A percentile compares a stretch with the other conserved stretches of the same genome.
These are phyloP conservation scores for Gossypium stocksii DNA, from an alignment of 345 rosid species.

Conservation along the genomic window DNA sequence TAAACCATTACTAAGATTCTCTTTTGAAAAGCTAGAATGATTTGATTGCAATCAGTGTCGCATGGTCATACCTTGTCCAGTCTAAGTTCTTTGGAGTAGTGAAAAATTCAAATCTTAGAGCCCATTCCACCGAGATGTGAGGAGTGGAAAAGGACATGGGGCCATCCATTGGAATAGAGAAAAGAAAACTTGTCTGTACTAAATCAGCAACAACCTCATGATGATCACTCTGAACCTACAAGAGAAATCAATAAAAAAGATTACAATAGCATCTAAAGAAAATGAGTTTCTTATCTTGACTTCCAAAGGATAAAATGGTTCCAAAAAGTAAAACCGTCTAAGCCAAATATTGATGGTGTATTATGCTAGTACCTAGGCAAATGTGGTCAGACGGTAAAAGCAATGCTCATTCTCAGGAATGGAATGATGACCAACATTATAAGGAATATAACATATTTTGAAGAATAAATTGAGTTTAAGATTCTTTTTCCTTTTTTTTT, in stretches of 20 bases:
- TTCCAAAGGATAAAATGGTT: background rate
- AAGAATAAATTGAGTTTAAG: background rate
- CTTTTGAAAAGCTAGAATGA: background rate
- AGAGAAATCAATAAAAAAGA: conserved; percentile 16
- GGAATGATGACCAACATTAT: background rate
- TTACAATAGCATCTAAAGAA: background rate
- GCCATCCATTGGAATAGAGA: conserved; percentile 92
- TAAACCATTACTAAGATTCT: background rate
- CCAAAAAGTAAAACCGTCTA: background rate
- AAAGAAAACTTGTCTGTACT: conserved; percentile 92
- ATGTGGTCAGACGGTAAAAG: background rate
- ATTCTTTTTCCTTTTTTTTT: too few species aligned
- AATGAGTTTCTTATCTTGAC: background rate
- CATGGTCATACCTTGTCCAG: conserved; percentile 60
- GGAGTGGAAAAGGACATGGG: conserved; percentile 93
- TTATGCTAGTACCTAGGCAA: background rate
- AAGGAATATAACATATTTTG: background rate
- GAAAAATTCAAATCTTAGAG: conserved; percentile 82
- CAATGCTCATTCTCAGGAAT: background rate
- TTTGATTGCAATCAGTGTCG: background rate
- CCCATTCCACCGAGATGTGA: conserved; percentile 83
- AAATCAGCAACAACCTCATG: conserved; percentile 92
- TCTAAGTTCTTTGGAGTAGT: conserved; percentile 74
- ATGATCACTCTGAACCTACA: conserved; percentile 90
- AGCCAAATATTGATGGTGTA: background rate